Percentiles rank a stretch among this genome's conserved stretches.
Conservation (phyloP, 73 alveolate genomes). For the Uronychia setigera region DNA sequence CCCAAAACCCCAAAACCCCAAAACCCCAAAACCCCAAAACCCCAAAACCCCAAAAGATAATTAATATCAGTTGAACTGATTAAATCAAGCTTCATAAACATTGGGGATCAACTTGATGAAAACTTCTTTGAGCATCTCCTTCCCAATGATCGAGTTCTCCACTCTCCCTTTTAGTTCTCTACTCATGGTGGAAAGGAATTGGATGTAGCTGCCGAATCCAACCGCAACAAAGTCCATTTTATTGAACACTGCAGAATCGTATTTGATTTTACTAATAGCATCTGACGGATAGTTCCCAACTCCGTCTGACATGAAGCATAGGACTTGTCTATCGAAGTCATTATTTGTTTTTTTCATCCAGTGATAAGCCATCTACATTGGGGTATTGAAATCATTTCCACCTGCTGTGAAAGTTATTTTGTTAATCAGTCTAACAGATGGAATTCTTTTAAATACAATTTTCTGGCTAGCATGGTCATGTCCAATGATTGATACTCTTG, state of each 20-base stretch:
- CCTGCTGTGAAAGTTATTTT: neutral
- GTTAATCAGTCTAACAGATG: neutral
- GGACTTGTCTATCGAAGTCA: constrained; percentile 6
- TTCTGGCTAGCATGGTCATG: constrained; percentile 1
- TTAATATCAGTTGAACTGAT: too few species aligned
- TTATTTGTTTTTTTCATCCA: neutral
- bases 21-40: too few species aligned
- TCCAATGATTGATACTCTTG: neutral
- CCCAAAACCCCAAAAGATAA: too few species aligned
- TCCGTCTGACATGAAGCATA: constrained; percentile 34
- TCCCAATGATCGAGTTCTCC: neutral
- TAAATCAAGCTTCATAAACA: too few species aligned
- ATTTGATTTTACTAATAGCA: neutral
- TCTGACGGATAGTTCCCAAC: neutral
- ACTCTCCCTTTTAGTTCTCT: neutral
- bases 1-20: too few species aligned
- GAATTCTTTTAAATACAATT: neutral
- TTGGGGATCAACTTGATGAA: constrained; percentile 3
- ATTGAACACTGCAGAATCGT: neutral
- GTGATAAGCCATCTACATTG: neutral
- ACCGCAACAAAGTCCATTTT: neutral
- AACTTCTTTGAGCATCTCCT: neutral
- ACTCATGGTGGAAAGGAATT: neutral
- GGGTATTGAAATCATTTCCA: neutral
- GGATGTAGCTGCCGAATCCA: constrained; percentile 1